These are phyloP conservation scores for Salvia rosmarinus DNA, from an alignment of 257 asterid genomes.

Conservation along the genomic window DNA sequence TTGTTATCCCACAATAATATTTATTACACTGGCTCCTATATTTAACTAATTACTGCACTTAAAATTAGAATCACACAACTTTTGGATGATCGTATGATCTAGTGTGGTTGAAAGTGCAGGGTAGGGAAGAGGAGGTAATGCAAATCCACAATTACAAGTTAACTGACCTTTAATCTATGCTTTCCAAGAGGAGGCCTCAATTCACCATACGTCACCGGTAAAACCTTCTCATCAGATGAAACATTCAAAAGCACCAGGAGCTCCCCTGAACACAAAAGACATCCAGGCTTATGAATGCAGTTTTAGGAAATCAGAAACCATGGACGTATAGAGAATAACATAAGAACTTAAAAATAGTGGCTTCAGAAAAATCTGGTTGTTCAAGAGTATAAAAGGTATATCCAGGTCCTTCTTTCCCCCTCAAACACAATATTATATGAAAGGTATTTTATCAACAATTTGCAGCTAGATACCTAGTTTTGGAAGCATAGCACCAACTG, in stretches of 20 bases:
- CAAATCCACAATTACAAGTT: slow-evolving; percentile 17
- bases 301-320: slow-evolving; percentile 25
- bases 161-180: slow-evolving; percentile 85
- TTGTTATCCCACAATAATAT: slow-evolving; percentile 5
- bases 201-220: slow-evolving; percentile 88
- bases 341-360: slow-evolving; percentile 11
- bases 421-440: slow-evolving; percentile 20
- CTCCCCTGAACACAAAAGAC: slow-evolving; percentile 60
- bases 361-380: slow-evolving; percentile 19
- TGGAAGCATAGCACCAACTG: slow-evolving; percentile 96
- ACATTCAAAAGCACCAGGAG: slow-evolving; percentile 73
- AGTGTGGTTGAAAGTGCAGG: not conserved
- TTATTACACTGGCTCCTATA: slow-evolving; percentile 11
- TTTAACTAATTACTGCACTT: slow-evolving; percentile 12
- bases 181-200: slow-evolving; percentile 96
- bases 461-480: slow-evolving; percentile 64
- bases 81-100: not conserved
- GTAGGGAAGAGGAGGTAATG: not conserved
- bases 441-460: slow-evolving; percentile 8
- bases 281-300: slow-evolving; percentile 15
- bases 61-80: not conserved
- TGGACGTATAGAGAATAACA: not conserved
- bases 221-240: slow-evolving; percentile 74
- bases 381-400: not conserved
- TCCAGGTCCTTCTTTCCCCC: not conserved